Conservation (phyloP, 208 protist genomes). For the Crithidia bombi region DNA sequence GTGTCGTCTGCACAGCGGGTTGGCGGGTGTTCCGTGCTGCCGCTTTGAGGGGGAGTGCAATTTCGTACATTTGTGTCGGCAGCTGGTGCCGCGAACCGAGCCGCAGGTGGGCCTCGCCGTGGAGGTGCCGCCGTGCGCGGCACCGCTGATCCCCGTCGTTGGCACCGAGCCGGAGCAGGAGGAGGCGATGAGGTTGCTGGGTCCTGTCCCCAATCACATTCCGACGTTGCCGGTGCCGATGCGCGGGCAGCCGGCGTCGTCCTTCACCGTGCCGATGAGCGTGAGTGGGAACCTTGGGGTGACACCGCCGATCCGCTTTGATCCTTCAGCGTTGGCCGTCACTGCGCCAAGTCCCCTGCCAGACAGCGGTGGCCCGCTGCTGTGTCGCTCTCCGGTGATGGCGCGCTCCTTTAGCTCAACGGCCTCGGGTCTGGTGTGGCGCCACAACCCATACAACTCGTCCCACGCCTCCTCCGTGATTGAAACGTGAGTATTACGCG, state of each 20-base stretch:
- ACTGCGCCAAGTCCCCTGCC: slow-evolving; percentile 38
- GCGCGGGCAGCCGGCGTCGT: slow-evolving; percentile 22
- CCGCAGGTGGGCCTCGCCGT: slow-evolving; percentile 13
- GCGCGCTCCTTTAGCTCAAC: slow-evolving; percentile 73
- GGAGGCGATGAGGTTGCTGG: slow-evolving; percentile 19
- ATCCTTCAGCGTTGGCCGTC: slow-evolving; percentile 40
- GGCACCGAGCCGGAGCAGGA: slow-evolving; percentile 14
- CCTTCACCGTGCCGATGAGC: slow-evolving; percentile 45
- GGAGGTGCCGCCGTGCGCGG: slow-evolving; percentile 12
- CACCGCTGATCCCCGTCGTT: slow-evolving; percentile 7
- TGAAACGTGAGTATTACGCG: slow-evolving; percentile 47
- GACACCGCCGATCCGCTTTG: slow-evolving; percentile 48
- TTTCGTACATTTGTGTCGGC: slow-evolving; percentile 85
- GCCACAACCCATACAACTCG: slow-evolving; percentile 80
- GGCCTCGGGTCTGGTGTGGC: slow-evolving; percentile 67
- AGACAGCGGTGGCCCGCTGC: slow-evolving; percentile 15
- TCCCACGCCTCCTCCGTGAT: slow-evolving; percentile 66
- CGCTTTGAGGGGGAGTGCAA: slow-evolving; percentile 84
- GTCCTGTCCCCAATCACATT: not conserved
- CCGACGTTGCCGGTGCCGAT: slow-evolving; percentile 12
- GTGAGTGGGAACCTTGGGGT: slow-evolving; percentile 35
- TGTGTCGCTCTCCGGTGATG: slow-evolving; percentile 56
- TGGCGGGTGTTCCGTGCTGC: slow-evolving; percentile 61
- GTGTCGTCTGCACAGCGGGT: slow-evolving; percentile 68
- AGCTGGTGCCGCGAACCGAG: slow-evolving; percentile 27